Evolutionary conservation across 2,329 filamentous ascomycete genomes (phyloP), one percentile per base, ranked within the genome.

Genomic region (Hymenoscyphus fraxineus): DNA sequence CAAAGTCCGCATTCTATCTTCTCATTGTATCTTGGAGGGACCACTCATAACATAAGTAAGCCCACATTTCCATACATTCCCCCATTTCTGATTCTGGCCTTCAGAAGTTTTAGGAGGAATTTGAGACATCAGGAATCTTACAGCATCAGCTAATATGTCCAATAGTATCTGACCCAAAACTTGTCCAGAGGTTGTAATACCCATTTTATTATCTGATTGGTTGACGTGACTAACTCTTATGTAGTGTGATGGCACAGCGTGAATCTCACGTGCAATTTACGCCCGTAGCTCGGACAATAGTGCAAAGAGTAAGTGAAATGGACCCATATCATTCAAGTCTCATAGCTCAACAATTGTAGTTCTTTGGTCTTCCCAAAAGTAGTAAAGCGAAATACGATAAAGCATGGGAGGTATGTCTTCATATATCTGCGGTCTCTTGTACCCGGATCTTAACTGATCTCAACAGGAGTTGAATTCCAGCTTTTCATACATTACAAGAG

Each of bases 401-500:
- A 38, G 40, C 54, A 15, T 73, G 69, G 70, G 68, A 73, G 16
- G 73, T 74, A 66, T 56, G 60, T 58, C 51, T 27, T 32, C 22
- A 38, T 27, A 6, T 32, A n/a, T 1, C 19, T 19, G 27, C 35
- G 27, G 27, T 27, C 27, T 51, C 57, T 57, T 32, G 22, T 51
- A 32, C 81, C 81, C 67, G 80, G 78, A 27, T 78, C 79, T 61
- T 74, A 75, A 13, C 6, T 75, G 75, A 63, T 70, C 70, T 3
- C 16, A 6, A 9, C 69, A 78, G 61, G 76, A 75, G 27, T 64
- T 79, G 40, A 73, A 74, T 9, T 67, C 75, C 7, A 66, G 65
- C 12, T 69, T 73, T 54, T 69, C 75, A 27, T 73, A 71, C 65
- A 73, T 88, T 1, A 79, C 82, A 66, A 74, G 77, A 44, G 81